These are phyloP conservation scores for Phaeosphaeria sp. DNA, from an alignment of 2,329 filamentous ascomycete genomes.

Conservation along the genomic window DNA sequence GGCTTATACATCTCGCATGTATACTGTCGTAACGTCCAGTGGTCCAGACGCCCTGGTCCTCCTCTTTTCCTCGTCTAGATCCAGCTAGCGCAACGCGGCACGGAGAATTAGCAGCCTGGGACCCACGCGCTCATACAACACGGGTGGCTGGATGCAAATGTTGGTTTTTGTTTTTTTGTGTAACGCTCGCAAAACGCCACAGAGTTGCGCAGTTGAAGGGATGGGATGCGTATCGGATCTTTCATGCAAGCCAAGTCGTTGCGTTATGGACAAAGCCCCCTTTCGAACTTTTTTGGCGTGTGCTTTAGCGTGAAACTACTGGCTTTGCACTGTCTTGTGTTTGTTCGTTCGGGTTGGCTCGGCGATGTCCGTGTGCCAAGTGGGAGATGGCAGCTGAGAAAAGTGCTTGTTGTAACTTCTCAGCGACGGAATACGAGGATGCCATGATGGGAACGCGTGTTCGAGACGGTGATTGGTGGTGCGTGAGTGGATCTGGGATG, in stretches of 20 bases:
- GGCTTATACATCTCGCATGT: slow-evolving; percentile 1
- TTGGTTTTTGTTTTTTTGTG: not conserved
- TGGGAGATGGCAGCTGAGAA: not conserved
- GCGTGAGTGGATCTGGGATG: not conserved
- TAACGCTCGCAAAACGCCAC: not conserved
- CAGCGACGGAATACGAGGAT: not conserved
- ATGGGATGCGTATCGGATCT: not conserved
- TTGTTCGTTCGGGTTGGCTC: not conserved
- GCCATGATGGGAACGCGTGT: not conserved
- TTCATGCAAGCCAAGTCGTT: not conserved
- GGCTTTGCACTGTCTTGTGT: not conserved
- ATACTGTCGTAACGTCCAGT: not conserved
- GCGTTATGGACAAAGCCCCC: not conserved
- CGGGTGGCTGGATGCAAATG: not conserved
- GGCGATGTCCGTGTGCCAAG: not conserved
- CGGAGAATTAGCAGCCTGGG: not conserved
- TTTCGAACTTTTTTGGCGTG: slow-evolving; percentile 1
- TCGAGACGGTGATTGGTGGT: not conserved
- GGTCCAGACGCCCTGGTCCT: not conserved
- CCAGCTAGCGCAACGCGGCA: not conserved
- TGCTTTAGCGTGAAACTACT: not conserved
- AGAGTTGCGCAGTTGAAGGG: not conserved
- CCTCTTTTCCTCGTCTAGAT: not conserved
- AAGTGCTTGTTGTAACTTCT: not conserved
- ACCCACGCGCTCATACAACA: not conserved